Evolutionary conservation across 495 filamentous ascomycete genomes (phyloP).

Genomic region (Aspergillus funiculosus): DNA sequence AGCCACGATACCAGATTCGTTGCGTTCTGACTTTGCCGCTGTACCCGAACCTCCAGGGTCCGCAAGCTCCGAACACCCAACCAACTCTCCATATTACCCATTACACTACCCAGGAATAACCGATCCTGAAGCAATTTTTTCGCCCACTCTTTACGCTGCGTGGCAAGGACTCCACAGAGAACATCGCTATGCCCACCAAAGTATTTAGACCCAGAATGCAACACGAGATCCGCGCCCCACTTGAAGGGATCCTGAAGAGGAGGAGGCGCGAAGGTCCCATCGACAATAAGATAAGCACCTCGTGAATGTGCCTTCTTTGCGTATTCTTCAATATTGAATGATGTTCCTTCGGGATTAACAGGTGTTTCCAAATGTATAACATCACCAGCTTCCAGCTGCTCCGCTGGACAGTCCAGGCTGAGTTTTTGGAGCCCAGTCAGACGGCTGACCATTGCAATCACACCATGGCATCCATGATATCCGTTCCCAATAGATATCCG

Average conservation of each 20-base stretch:
- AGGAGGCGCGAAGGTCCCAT: constrained; percentile 91
- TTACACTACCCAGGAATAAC: constrained; percentile 69
- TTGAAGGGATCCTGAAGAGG: constrained; percentile 78
- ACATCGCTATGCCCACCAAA: constrained; percentile 91
- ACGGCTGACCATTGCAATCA: constrained; percentile 62
- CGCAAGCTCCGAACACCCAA: constrained; percentile 78
- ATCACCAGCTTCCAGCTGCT: constrained; percentile 63
- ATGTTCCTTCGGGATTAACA: constrained; percentile 80
- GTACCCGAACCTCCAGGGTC: constrained; percentile 78
- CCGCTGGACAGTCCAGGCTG: constrained; percentile 51
- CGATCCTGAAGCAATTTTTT: constrained; percentile 56
- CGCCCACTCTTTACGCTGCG: constrained; percentile 52
- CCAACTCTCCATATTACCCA: constrained; percentile 92
- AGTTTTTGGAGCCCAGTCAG: constrained; percentile 65
- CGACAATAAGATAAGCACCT: constrained; percentile 75
- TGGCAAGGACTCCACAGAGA: constrained; percentile 75
- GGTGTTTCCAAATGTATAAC: constrained; percentile 90
- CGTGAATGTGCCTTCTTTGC: constrained; percentile 63
- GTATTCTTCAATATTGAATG: constrained; percentile 61
- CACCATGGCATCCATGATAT: constrained; percentile 91
- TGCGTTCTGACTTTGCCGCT: constrained; percentile 65
- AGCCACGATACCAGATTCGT: constrained; percentile 67
- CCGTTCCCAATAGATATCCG: constrained; percentile 72
- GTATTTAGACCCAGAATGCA: constrained; percentile 94
- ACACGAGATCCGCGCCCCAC: constrained; percentile 73